Base-by-base conservation (phyloP, 1,284 basidiomycete species). In the Cutaneotrichosporon dermatis region DNA sequence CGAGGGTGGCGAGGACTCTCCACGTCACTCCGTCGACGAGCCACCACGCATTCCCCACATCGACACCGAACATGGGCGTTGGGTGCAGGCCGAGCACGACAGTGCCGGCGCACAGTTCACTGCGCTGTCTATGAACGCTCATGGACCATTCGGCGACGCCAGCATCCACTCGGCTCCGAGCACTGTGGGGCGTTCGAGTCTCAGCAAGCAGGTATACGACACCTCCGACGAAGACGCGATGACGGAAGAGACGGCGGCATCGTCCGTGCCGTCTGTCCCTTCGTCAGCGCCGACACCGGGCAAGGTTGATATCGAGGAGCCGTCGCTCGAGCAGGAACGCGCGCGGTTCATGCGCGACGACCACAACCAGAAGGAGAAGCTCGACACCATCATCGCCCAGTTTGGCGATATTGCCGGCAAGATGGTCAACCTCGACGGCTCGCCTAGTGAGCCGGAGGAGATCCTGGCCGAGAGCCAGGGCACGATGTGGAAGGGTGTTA, bases 381-480 rank as follows among this genome's bases (percentile, higher is more conserved):
- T 78, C 33, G 58, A 54, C 4, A 73, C 72, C n/a, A 78, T 79
- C 48, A 57, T 63, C 2, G 74, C 73, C 34, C 75, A 77, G 57
- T 79, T 77, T 65, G 78, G 78, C 2, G 68, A 72, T 44, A 69
- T 76, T 33, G 70, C 69, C 8, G 15, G 66, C 72, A 39, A 74
- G 80, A 67, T 72, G 52, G 83, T 85, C 66, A 83, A 85, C 59
- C 82, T 81, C 0, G 64, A 80, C 3, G 73, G 84, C 6, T 57
- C 55, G 10, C 75, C 79, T 1, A 69, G 70, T 1, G 66, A 83
- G 54, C 79, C 82, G 45, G 84, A 86, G 66, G 77, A 76, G 39
- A 72, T 87, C 8, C 60, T 88, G 4, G 73, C 83, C 2, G 84
- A 86, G 67, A 75, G 79, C 4, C 84, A 85, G 66, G 85, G 76